Percentiles rank a stretch among this genome's conserved stretches.
These are phyloP conservation scores for Phytophthora podocarpi DNA, from an alignment of 352 stramenopile genomes.

Conservation along the genomic window DNA sequence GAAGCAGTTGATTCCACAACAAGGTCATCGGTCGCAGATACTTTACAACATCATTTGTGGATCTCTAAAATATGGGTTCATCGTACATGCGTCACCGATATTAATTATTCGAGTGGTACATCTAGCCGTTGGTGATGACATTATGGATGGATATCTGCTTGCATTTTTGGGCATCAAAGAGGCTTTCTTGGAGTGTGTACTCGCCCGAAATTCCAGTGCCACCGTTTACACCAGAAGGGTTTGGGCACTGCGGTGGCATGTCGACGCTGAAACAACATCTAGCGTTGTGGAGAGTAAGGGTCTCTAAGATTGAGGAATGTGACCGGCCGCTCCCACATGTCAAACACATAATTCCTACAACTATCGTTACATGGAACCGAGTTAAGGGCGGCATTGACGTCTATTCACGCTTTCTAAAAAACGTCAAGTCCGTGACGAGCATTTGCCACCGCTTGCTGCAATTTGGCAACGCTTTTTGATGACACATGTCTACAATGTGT, in stretches of 20 bases:
- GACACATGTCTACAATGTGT: conserved; percentile 3
- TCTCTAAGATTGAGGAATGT: not conserved
- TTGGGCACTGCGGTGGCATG: not conserved
- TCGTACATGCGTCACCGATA: not conserved
- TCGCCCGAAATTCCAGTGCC: not conserved
- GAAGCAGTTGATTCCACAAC: not conserved
- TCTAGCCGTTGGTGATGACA: not conserved
- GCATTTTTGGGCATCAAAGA: not conserved
- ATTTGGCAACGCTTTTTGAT: conserved; percentile 1
- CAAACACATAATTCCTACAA: not conserved
- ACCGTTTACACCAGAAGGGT: not conserved
- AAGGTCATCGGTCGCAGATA: not conserved
- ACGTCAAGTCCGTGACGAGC: not conserved
- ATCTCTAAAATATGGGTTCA: not conserved
- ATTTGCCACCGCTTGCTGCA: not conserved
- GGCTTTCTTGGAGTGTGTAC: not conserved
- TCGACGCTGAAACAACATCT: not conserved
- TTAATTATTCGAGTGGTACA: not conserved
- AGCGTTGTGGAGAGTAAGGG: not conserved
- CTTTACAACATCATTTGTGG: not conserved
- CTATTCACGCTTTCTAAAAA: not conserved
- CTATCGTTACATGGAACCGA: not conserved
- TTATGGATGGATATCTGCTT: not conserved
- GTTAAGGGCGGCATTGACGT: not conserved
- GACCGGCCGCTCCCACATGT: not conserved